Evolutionary conservation across 192 early-diverging fungal species (phyloP).

Genomic region (Coemansia sp.): DNA sequence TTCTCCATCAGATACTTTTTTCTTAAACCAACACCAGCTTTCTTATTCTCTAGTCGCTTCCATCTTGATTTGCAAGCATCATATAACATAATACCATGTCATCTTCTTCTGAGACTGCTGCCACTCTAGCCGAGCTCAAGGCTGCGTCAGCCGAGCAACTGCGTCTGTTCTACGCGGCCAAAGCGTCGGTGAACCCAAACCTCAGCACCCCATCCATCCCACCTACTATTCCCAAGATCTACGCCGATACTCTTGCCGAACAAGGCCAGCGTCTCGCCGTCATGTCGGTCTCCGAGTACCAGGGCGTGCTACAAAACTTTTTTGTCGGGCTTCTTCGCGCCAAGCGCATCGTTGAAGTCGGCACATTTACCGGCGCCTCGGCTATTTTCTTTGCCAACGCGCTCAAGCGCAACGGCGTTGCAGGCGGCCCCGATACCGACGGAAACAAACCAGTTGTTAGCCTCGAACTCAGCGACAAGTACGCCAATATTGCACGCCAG

Average conservation of each 20-base stretch:
- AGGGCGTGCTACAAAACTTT: constrained; percentile 56
- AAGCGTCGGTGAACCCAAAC: constrained; percentile 31
- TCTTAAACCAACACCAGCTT: background rate
- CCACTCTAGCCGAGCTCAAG: background rate
- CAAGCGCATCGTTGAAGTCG: constrained; percentile 62
- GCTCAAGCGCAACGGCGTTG: constrained; percentile 48
- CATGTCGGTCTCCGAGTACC: constrained; percentile 54
- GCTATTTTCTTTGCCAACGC: constrained; percentile 70
- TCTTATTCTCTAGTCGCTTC: background rate
- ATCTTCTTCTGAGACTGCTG: background rate
- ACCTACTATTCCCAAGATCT: constrained; percentile 16
- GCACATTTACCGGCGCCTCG: constrained; percentile 65
- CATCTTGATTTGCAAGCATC: background rate
- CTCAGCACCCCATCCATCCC: constrained; percentile 22
- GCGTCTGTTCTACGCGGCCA: constrained; percentile 25
- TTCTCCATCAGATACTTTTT: too few relatives aligned
- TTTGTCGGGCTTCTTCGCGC: constrained; percentile 56
- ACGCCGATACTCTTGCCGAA: constrained; percentile 8
- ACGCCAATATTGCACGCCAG: constrained; percentile 47
- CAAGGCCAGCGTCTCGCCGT: constrained; percentile 10
- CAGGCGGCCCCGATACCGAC: constrained; percentile 8
- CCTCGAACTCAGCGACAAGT: constrained; percentile 58
- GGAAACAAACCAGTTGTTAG: constrained; percentile 45
- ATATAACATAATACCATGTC: background rate
- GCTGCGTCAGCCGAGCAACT: constrained; percentile 16